Evolutionary conservation across 208 protist species (phyloP), one percentile per base, ranked within the genome.

Genomic region (Acanthamoeba lugdunensis): DNA sequence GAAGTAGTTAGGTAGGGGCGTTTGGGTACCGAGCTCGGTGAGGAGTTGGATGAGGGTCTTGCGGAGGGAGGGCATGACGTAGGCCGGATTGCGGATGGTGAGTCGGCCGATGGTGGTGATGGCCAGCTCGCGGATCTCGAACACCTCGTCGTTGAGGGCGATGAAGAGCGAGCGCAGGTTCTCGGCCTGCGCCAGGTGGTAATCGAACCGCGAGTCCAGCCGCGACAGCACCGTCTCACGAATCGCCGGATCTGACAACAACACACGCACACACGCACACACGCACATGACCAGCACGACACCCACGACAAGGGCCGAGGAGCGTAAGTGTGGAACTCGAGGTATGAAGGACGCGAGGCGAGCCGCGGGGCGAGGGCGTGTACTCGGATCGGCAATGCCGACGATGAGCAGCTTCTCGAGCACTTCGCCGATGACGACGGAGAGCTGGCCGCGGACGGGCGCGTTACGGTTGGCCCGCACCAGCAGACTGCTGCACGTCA

Each of bases 141-240:
- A 98, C 1, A 95, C 89, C 89, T 98, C 97, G 92, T 99, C 98
- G 91, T 99, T 98, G 18, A 99, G 92, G 0, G 97, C 97, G 30
- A 98, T 94, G 63, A 98, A 98, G 25, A 99, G 94, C 3, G 91
- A 96, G 48, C 96, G 93, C 18, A 99, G 84, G 90, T 97, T 98
- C 61, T 98, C 95, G 13, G 97, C 95, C 77, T 98, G 96, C 9
- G 97, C 96, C 13, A 98, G 94, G 90, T 97, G 96, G 18, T 95
- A 45, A 88, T 98, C 98, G 84, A 98, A 98, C 13, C 89, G 65
- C 8, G 77, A 16, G 23, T 97, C 91, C 0, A 98, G 91, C 4
- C 93, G 95, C 21, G 58, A 52, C 2, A 98, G 58, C 1, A 98
- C 96, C 4, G 96, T 95, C 11, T 94, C 37, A n/a, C 98, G 94